Evolutionary conservation across 805 yeast species (phyloP).

Genomic region (Metschnikowia cubensis): DNA sequence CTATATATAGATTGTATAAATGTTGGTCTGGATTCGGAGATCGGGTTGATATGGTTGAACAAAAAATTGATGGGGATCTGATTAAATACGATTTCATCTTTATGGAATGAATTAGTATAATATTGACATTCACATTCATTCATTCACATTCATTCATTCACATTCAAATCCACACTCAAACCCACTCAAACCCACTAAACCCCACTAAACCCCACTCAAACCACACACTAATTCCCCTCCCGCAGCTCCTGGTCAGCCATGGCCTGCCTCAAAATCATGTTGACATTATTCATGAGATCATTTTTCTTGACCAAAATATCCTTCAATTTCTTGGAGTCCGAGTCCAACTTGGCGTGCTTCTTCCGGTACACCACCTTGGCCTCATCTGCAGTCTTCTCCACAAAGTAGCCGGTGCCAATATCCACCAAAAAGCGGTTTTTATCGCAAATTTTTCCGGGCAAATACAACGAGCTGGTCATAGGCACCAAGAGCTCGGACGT

Average conservation of each 20-base stretch:
- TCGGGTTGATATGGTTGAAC: too few species aligned
- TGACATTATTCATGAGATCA: conserved; percentile 58
- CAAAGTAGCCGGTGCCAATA: conserved; percentile 93
- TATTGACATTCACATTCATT: too few species aligned
- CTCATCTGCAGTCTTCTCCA: conserved; percentile 68
- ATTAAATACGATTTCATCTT: too few species aligned
- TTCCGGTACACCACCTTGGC: conserved; percentile 68
- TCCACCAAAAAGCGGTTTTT: conserved; percentile 78
- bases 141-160: too few species aligned
- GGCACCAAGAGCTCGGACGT: conserved; percentile 70
- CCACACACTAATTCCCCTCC: neutral
- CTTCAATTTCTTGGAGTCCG: conserved; percentile 70
- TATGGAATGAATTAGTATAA: too few species aligned
- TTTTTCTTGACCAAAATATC: conserved; percentile 73
- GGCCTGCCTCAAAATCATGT: conserved; percentile 51
- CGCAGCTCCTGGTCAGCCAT: conserved; percentile 42
- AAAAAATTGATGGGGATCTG: too few species aligned
- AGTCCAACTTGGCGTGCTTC: conserved; percentile 67
- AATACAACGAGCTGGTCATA: conserved; percentile 80
- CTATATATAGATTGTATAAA: too few species aligned
- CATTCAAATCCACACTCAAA: too few species aligned
- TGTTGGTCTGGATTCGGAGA: too few species aligned
- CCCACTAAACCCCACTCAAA: too few species aligned
- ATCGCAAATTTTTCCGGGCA: conserved; percentile 74
- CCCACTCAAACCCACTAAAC: too few species aligned